A percentile compares a stretch with the other conserved stretches of the same genome.
phyloP scores from a whole-genome alignment of 179 eudicot genomes.

The Silene vulgaris region DNA sequence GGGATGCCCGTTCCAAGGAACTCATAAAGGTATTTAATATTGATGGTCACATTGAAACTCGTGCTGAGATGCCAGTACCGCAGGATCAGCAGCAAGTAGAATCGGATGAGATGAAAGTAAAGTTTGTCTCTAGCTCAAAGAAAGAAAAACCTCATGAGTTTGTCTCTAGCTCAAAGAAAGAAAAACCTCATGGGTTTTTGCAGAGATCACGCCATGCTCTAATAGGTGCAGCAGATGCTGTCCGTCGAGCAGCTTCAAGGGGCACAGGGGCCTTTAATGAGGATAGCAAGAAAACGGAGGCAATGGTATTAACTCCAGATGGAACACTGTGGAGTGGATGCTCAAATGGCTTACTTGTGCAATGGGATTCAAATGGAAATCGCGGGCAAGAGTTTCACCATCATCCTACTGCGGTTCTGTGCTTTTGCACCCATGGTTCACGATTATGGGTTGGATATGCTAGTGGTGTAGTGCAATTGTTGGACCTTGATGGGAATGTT shows the following conservation, averaged over 20 bases:
- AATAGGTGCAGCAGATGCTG: slow-evolving; percentile 99
- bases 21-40: slow-evolving; percentile 75
- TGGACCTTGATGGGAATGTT: slow-evolving; percentile 82
- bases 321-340: slow-evolving; percentile 90
- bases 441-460: slow-evolving; percentile 89
- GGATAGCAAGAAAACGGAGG: slow-evolving; percentile 82
- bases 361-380: slow-evolving; percentile 89
- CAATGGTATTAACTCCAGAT: slow-evolving; percentile 63
- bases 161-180: slow-evolving; percentile 80
- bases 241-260: slow-evolving; percentile 71
- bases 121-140: slow-evolving; percentile 68
- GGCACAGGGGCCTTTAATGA: slow-evolving; percentile 76
- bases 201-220: slow-evolving; percentile 87
- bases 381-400: slow-evolving; percentile 71
- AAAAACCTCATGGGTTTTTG: slow-evolving; percentile 78
- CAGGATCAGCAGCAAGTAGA: slow-evolving; percentile 52
- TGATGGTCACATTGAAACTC: slow-evolving; percentile 85
- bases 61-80: slow-evolving; percentile 61
- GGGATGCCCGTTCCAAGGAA: slow-evolving; percentile 98
- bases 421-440: slow-evolving; percentile 78
- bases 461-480: slow-evolving; percentile 74
- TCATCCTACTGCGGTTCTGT: slow-evolving; percentile 65
- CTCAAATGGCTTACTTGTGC: slow-evolving; percentile 70
- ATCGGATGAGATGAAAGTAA: slow-evolving; percentile 80
- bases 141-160: slow-evolving; percentile 89